Evolutionary conservation across 148 eudicot species (phyloP).

Genomic region (Selenicereus undatus): DNA sequence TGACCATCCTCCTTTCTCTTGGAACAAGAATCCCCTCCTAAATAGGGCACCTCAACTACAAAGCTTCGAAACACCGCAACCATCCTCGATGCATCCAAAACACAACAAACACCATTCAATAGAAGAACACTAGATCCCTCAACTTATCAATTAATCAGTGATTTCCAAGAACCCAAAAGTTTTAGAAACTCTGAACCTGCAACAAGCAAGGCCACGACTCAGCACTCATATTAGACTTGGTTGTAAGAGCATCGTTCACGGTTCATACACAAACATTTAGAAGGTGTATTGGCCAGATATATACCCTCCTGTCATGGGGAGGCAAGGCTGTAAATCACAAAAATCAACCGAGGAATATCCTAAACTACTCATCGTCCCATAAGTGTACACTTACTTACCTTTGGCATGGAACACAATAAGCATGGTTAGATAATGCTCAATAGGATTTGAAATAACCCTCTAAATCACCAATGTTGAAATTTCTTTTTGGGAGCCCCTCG

Average conservation of each 20-base stretch:
- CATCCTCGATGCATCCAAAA: conserved; percentile 22
- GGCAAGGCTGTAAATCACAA: not conserved
- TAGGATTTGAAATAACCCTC: no score
- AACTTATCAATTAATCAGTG: conserved; percentile 4
- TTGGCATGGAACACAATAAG: not conserved
- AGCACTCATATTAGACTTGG: not conserved
- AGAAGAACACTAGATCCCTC: not conserved
- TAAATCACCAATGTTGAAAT: no score
- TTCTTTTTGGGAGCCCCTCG: no score
- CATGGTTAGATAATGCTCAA: no score
- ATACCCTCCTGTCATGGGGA: not conserved
- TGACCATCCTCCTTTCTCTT: conserved; percentile 22
- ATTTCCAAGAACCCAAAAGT: not conserved
- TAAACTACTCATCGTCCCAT: not conserved
- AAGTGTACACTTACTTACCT: not conserved
- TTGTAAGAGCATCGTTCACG: no score
- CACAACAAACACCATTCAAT: not conserved
- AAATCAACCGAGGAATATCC: not conserved
- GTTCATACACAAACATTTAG: not conserved
- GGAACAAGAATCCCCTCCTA: conserved; percentile 16
- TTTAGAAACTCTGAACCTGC: conserved; percentile 12
- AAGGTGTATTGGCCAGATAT: not conserved
- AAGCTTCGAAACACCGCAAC: conserved; percentile 29
- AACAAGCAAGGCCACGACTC: conserved; percentile 6
- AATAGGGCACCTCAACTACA: conserved; percentile 33